phyloP scores from a whole-genome alignment of 495 filamentous ascomycete species.

The Peziza echinospora region DNA sequence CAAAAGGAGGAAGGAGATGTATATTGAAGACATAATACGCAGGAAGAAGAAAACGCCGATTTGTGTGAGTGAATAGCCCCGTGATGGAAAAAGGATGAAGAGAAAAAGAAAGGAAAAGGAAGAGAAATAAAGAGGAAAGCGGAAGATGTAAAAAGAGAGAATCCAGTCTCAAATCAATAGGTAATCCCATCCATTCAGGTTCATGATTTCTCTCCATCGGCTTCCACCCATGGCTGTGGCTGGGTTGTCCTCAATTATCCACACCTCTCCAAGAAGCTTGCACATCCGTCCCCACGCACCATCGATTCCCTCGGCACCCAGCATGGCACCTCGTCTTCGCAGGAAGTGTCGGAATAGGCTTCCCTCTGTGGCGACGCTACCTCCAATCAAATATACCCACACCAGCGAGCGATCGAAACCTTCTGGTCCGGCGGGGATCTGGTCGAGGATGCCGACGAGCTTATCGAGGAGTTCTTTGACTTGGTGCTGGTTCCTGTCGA shows the following conservation, averaged over 20 bases:
- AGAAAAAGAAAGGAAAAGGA: slow-evolving; percentile 13
- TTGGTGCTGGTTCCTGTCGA: slow-evolving; percentile 44
- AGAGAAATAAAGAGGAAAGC: slow-evolving; percentile 8
- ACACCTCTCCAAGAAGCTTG: slow-evolving; percentile 59
- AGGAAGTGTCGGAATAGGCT: slow-evolving; percentile 64
- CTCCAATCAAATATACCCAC: slow-evolving; percentile 80
- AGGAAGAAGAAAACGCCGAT: too few relatives aligned
- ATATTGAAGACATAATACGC: too few relatives aligned
- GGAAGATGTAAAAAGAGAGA: slow-evolving; percentile 5
- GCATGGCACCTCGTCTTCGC: slow-evolving; percentile 37
- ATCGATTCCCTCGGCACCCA: slow-evolving; percentile 54
- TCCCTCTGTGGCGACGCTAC: slow-evolving; percentile 42
- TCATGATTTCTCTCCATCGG: slow-evolving; percentile 92
- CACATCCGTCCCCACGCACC: slow-evolving; percentile 75
- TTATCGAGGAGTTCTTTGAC: slow-evolving; percentile 53
- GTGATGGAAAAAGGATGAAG: background rate
- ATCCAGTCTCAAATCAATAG: slow-evolving; percentile 49
- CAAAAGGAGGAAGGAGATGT: too few relatives aligned
- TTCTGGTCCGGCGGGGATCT: slow-evolving; percentile 54
- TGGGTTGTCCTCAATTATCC: slow-evolving; percentile 32
- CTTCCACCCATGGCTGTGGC: slow-evolving; percentile 34
- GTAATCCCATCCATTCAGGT: slow-evolving; percentile 75
- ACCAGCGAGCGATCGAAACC: slow-evolving; percentile 81
- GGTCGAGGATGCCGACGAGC: slow-evolving; percentile 45
- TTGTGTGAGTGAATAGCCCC: background rate